Evolutionary conservation across 129 eudicot genomes (phyloP).

Genomic region (Chrysanthemum seticuspe): DNA sequence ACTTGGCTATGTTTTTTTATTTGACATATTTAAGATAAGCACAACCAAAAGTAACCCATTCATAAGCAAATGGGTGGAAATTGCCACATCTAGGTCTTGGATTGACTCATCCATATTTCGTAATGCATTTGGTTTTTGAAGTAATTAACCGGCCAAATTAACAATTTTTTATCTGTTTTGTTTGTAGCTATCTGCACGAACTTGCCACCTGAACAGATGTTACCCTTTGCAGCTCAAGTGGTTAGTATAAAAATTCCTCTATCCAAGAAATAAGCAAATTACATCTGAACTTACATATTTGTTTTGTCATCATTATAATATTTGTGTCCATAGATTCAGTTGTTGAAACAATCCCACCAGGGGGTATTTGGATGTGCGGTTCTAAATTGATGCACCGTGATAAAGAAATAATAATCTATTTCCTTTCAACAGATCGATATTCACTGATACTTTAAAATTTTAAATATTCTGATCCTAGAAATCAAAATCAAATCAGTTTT

Average conservation of each 20-base stretch:
- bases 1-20: neutral
- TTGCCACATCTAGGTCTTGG: neutral
- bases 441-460: too few species aligned
- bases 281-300: neutral
- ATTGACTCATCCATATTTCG: neutral
- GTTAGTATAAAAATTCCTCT: conserved; percentile 42
- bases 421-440: too few species aligned
- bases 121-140: conserved; percentile 6
- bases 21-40: neutral
- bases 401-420: too few species aligned
- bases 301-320: neutral
- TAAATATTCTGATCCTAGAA: too few species aligned
- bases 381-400: neutral
- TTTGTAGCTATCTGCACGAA: conserved; percentile 69
- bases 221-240: conserved; percentile 93
- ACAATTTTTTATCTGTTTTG: conserved; percentile 6
- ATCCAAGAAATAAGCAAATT: too few species aligned
- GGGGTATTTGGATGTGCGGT: neutral
- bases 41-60: neutral
- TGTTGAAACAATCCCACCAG: neutral
- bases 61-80: neutral
- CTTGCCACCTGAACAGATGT: conserved; percentile 74
- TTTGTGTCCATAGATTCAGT: neutral
- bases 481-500: too few species aligned
- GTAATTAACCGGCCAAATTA: neutral